phyloP scores from a whole-genome alignment of 768 basidiomycete species.

The Panus rudis region DNA sequence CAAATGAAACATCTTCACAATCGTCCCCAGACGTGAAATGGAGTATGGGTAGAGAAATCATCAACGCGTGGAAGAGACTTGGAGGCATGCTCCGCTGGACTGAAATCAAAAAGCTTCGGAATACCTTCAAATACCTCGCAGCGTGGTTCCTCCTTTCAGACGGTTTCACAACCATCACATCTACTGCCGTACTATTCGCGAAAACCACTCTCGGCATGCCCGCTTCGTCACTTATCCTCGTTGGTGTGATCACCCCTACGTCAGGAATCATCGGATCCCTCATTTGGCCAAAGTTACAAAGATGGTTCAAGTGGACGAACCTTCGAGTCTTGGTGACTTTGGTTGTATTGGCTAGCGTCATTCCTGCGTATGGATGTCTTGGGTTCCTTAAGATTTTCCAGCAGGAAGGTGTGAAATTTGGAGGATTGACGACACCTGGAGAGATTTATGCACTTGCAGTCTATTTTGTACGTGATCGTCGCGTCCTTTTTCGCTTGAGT shows the following conservation, averaged over 20 bases:
- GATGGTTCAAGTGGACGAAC: conserved; percentile 57
- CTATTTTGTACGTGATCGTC: conserved; percentile 57
- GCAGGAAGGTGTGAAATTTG: conserved; percentile 37
- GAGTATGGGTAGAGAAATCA: conserved; percentile 46
- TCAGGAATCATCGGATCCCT: conserved; percentile 82
- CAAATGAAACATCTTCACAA: neutral
- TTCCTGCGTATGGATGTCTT: conserved; percentile 78
- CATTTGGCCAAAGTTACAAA: conserved; percentile 72
- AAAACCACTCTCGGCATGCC: conserved; percentile 84
- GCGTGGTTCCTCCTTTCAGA: conserved; percentile 96
- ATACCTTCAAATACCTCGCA: conserved; percentile 84
- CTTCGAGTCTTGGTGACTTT: conserved; percentile 58
- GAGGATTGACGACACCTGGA: conserved; percentile 67
- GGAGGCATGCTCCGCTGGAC: conserved; percentile 65
- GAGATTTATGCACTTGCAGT: conserved; percentile 85
- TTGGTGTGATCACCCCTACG: conserved; percentile 71
- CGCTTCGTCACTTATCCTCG: conserved; percentile 66
- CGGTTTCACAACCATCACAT: conserved; percentile 92
- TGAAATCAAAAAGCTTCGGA: conserved; percentile 66
- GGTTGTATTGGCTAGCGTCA: conserved; percentile 54
- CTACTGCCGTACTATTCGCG: conserved; percentile 86
- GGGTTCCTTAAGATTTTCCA: conserved; percentile 61
- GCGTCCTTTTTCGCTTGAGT: neutral
- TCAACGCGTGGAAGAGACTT: conserved; percentile 68
- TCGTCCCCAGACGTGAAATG: conserved; percentile 25